Base-by-base conservation (phyloP, 2,329 filamentous ascomycete species). In the Myriosclerotinia scirpicola region DNA sequence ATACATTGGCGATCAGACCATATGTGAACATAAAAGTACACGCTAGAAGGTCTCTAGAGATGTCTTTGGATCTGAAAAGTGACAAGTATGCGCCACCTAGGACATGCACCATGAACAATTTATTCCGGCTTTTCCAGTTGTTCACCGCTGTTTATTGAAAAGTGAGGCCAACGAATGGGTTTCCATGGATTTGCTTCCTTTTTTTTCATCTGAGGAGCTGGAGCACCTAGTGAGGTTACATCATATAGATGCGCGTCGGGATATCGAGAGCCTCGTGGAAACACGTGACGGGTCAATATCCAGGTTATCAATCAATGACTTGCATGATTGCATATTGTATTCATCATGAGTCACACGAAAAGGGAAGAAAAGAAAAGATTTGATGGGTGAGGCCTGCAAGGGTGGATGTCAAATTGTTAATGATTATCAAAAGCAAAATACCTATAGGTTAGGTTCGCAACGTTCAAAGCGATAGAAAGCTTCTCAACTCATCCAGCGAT, bases 131-230 rank as follows among this genome's bases (percentile, higher is more conserved):
- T 64, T 59, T 53, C 5, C 52, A 61, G 53, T 53, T 46, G 48
- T 59, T 73, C 72, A 74, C 72, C 72, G 72, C 72, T 71, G 70
- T 73, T 72, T 73, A 68, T 65, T 53, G 34, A 44, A 53, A 53
- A 20, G 46, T 61, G 50, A 42, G 38, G 34, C 55, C 64, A 54
- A 54, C 40, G 46, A 61, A 56, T 54, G 20, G 20, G 26, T 34
- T 53, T 67, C 38, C 42, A 34, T 42, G 46, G 20, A 52, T 53
- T 44, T 53, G n/a, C n/a, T 58, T 34, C 40, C 20, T 66, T 34
- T 20, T 53, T 26, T 61, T 54, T 42, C 42, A 58, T 67, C 64
- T 61, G 44, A 55, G 61, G 64, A 65, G 53, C 54, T 62, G 65
- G 53, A 55, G 42, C 42, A 62, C 68, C 67, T 69, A 68, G 52